Evolutionary conservation across 768 basidiomycete species (phyloP).

Genomic region (Naematelia aurantialba): DNA sequence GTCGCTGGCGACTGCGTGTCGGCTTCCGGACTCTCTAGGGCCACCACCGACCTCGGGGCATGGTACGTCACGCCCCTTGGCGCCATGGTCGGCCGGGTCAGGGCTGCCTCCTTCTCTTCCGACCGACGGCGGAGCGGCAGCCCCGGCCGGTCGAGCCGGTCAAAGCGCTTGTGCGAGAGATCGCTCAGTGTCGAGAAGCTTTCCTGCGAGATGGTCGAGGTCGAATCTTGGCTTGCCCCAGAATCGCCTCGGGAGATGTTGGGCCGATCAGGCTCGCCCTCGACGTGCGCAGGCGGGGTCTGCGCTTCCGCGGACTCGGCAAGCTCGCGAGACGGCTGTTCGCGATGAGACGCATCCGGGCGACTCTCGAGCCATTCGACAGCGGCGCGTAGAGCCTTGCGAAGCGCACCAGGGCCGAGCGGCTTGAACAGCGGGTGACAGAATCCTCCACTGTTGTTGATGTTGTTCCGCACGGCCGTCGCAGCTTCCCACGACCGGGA

Average conservation of each 20-base stretch:
- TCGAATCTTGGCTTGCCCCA: conserved; percentile 29
- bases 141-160: conserved; percentile 9
- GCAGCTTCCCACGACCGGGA: conserved; percentile 19
- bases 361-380: conserved; percentile 21
- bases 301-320: not conserved
- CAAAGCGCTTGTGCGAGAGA: conserved; percentile 23
- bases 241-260: conserved; percentile 35
- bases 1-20: conserved; percentile 30
- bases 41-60: not conserved
- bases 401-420: conserved; percentile 72
- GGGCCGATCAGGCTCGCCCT: conserved; percentile 21
- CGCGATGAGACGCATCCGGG: not conserved
- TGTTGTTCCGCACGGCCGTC: conserved; percentile 53
- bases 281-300: not conserved
- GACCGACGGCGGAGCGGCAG: conserved; percentile 38
- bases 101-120: conserved; percentile 45
- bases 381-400: conserved; percentile 55
- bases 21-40: not conserved
- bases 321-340: not conserved
- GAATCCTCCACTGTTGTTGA: conserved; percentile 74
- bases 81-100: conserved; percentile 56
- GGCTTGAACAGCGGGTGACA: conserved; percentile 88
- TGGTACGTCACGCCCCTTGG: conserved; percentile 56
- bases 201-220: conserved; percentile 30
- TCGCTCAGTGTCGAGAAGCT: conserved; percentile 11